Evolutionary conservation across 2,329 filamentous ascomycete species (phyloP).

Genomic region (Pseudocercospora musae): DNA sequence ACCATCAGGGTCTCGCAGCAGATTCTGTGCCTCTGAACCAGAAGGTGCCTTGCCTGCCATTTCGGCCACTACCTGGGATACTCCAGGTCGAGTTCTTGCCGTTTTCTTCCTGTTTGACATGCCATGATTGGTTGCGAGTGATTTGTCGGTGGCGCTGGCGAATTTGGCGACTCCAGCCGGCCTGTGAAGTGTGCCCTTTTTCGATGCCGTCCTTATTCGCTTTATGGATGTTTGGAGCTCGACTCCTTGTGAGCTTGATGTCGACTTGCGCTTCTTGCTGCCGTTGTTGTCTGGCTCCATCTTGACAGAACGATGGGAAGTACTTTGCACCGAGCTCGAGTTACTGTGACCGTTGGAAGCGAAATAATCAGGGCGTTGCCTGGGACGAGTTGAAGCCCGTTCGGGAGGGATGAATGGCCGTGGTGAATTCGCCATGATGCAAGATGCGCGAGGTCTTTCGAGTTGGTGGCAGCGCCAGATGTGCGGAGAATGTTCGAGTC

Average conservation of each 20-base stretch:
- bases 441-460: neutral
- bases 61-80: neutral
- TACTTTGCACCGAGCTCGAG: neutral
- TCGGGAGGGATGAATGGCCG: neutral
- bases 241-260: neutral
- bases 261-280: constrained; percentile 2
- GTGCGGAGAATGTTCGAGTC: neutral
- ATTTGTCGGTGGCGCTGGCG: neutral
- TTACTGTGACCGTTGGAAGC: neutral
- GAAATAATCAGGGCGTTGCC: neutral
- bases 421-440: neutral
- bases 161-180: neutral
- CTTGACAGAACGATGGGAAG: neutral
- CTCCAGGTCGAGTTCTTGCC: neutral
- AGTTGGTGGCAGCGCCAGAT: neutral
- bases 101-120: neutral
- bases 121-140: neutral
- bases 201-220: neutral
- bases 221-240: neutral
- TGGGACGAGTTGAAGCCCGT: neutral
- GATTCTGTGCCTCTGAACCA: neutral
- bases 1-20: neutral
- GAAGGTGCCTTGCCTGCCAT: neutral
- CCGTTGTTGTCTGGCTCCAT: neutral
- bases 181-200: neutral